phyloP scores from a whole-genome alignment of 352 stramenopile genomes.

The Blastocystis sp. region DNA sequence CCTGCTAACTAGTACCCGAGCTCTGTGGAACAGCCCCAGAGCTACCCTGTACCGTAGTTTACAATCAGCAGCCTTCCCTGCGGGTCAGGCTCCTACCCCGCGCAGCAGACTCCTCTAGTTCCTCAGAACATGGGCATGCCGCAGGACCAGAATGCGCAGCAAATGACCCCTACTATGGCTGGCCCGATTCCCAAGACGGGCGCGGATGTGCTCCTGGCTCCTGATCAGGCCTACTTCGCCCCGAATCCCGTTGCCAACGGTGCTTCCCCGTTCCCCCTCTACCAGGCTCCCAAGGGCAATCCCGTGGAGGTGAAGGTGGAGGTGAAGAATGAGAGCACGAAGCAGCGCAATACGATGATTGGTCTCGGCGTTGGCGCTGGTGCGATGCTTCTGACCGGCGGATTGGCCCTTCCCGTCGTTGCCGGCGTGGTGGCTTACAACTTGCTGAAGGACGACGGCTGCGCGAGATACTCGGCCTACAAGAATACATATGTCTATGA shows the following conservation, averaged over 20 bases:
- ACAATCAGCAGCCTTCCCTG: too few relatives aligned
- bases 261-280: not conserved
- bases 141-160: too few relatives aligned
- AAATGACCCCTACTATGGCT: too few relatives aligned
- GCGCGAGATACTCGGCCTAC: not conserved
- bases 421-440: not conserved
- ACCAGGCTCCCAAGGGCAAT: constrained; percentile 2
- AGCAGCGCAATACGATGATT: not conserved
- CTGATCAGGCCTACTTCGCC: not conserved
- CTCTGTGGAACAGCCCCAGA: too few relatives aligned
- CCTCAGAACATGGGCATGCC: too few relatives aligned
- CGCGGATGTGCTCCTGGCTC: not conserved
- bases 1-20: too few relatives aligned
- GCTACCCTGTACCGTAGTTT: too few relatives aligned
- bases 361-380: constrained; percentile 12
- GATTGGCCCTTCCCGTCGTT: constrained; percentile 1
- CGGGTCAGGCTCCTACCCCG: too few relatives aligned
- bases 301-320: not conserved
- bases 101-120: too few relatives aligned
- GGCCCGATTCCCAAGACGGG: not conserved
- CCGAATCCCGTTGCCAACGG: not conserved
- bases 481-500: constrained; percentile 24
- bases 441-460: not conserved
- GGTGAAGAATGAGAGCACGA: too few relatives aligned
- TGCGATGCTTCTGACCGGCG: not conserved